Percentiles rank a stretch among this genome's conserved stretches.
These are phyloP conservation scores for Alternaria sp. DNA, from an alignment of 2,329 filamentous ascomycete genomes.

Conservation along the genomic window DNA sequence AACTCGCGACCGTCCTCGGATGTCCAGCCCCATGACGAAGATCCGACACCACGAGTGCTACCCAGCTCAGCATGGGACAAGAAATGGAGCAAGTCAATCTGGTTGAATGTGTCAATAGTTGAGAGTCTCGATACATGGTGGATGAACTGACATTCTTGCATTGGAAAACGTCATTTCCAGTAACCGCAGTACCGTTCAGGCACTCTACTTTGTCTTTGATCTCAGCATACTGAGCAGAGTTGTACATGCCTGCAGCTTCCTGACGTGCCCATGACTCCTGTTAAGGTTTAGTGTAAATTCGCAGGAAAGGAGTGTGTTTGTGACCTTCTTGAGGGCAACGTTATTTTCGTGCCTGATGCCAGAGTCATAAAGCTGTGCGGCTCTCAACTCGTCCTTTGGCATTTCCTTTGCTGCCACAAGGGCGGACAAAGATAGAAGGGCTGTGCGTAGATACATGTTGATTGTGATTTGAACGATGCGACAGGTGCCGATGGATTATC, in stretches of 20 bases:
- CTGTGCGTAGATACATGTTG: slow-evolving; percentile 41
- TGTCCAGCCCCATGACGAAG: slow-evolving; percentile 64
- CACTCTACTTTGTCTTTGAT: slow-evolving; percentile 47
- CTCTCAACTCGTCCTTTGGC: slow-evolving; percentile 45
- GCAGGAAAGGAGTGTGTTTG: neutral
- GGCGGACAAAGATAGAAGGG: slow-evolving; percentile 44
- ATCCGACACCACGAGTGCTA: slow-evolving; percentile 54
- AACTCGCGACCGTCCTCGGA: slow-evolving; percentile 63
- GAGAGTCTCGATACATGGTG: too few relatives aligned
- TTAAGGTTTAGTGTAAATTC: slow-evolving; percentile 27
- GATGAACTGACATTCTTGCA: slow-evolving; percentile 34
- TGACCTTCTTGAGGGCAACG: slow-evolving; percentile 45
- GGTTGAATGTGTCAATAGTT: slow-evolving; percentile 10
- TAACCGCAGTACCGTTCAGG: slow-evolving; percentile 48
- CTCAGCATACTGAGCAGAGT: slow-evolving; percentile 46
- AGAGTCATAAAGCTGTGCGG: slow-evolving; percentile 50
- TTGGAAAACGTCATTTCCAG: slow-evolving; percentile 48
- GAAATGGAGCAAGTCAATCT: slow-evolving; percentile 66
- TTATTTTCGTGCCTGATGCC: slow-evolving; percentile 51
- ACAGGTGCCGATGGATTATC: neutral
- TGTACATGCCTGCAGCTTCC: slow-evolving; percentile 43
- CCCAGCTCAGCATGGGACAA: slow-evolving; percentile 63
- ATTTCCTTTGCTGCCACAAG: slow-evolving; percentile 46
- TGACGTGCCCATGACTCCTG: slow-evolving; percentile 50
- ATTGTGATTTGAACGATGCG: slow-evolving; percentile 10